Conservation (phyloP, 805 yeast genomes). For the Saccharomyces jurei region DNA sequence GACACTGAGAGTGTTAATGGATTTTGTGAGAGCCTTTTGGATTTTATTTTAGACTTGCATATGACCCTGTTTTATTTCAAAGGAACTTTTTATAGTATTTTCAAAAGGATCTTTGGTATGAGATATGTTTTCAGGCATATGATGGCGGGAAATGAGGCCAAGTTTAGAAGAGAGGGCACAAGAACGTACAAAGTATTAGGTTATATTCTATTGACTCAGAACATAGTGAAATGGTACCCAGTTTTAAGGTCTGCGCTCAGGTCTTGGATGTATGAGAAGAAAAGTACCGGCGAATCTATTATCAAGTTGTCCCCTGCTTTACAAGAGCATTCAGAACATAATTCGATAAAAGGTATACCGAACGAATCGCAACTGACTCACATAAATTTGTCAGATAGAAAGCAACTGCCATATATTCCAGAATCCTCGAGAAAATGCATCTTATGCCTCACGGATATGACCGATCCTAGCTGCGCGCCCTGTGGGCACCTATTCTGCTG, state of each 20-base stretch:
- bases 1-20: background rate
- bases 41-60: conserved; percentile 56
- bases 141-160: conserved; percentile 32
- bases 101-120: conserved; percentile 71
- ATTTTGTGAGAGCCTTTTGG: conserved; percentile 36
- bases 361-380: conserved; percentile 11
- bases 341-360: conserved; percentile 7
- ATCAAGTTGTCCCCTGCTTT: background rate
- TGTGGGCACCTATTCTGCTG: conserved; percentile 95
- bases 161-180: conserved; percentile 32
- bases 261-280: background rate
- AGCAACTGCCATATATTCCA: conserved; percentile 58
- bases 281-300: background rate
- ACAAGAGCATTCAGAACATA: background rate
- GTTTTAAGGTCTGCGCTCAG: background rate
- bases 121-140: conserved; percentile 69
- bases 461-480: conserved; percentile 72
- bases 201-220: conserved; percentile 47
- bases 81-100: conserved; percentile 73
- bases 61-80: conserved; percentile 73
- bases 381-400: conserved; percentile 51
- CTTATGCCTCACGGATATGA: conserved; percentile 74
- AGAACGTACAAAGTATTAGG: conserved; percentile 68
- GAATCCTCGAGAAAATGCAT: conserved; percentile 68
- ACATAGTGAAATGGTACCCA: conserved; percentile 31